Base-by-base conservation (phyloP, 139 green algal species). In the Chlamydomonas eustigma region DNA sequence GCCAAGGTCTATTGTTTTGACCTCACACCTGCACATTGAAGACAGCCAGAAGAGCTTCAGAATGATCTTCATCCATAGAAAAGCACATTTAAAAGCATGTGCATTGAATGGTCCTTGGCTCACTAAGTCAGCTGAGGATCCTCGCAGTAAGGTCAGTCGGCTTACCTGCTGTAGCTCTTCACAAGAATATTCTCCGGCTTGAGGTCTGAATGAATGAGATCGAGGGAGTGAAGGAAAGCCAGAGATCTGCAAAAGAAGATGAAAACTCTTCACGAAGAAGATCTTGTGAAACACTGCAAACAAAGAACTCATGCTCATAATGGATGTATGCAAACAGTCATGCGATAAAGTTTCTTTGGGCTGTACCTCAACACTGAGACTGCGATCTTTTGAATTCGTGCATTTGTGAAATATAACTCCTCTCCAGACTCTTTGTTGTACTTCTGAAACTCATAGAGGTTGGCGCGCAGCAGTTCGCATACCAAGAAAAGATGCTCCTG, bases 171-270 rank as follows among this genome's bases (percentile, higher is more conserved):
- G 86, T 96, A 97, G 77, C 69, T 88, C 78, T 95, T 94, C 64
- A 98, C 90, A 64, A 98, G 83, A 75, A 99, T 96, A 88, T 99
- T 99, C 65, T 99, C 95, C 1, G 95, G 95, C 84, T 99, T 99
- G 25, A 99, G 83, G 80, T 99, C 95, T 38, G 90, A 92, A 82
- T 98, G 95, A 64, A 98, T 94, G 37, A 98, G 81, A 12, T 85
- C 87, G 36, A 98, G 84, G 2, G 83, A 89, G 79, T 99, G 95
- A 70, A 99, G 80, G 82, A 97, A 99, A 2, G 84, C 85, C 70
- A 98, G 85, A 28, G 88, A 86, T 25, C 77, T 51, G 84, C 30
- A 87, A 74, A 3, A 18, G 12, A 58, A 12, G 18, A 58, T n/a
- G n/a, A n/a, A n/a, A n/a, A n/a, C n/a, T n/a, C n/a, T n/a, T n/a